Percentiles rank a stretch among this genome's conserved stretches.
Conservation (phyloP, 1,284 basidiomycete genomes). For the Cryptococcus sp. region DNA sequence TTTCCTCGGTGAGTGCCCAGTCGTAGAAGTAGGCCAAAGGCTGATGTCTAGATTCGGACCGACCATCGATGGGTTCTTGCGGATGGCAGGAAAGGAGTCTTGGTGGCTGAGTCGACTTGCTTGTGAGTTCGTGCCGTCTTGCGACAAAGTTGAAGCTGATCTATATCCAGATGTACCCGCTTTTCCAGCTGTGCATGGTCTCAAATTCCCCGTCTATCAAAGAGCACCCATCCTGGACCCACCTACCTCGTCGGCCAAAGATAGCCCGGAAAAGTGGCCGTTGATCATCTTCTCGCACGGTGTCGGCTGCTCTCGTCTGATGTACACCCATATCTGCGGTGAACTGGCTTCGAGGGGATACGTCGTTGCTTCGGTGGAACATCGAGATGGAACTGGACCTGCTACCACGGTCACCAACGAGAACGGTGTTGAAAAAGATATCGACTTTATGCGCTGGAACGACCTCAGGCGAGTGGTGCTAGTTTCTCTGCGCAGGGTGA, state of each 20-base stretch:
- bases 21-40: neutral
- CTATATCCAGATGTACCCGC: slow-evolving; percentile 26
- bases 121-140: neutral
- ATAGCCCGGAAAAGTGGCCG: slow-evolving; percentile 29
- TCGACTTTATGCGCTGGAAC: slow-evolving; percentile 45
- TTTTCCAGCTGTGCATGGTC: slow-evolving; percentile 44
- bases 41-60: slow-evolving; percentile 29
- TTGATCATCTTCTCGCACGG: slow-evolving; percentile 49
- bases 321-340: slow-evolving; percentile 49
- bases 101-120: slow-evolving; percentile 23
- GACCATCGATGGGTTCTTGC: slow-evolving; percentile 46
- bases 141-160: neutral
- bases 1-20: slow-evolving; percentile 16
- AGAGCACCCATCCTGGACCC: slow-evolving; percentile 34
- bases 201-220: slow-evolving; percentile 45
- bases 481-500: too few species aligned
- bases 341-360: slow-evolving; percentile 49
- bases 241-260: slow-evolving; percentile 9
- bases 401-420: slow-evolving; percentile 42
- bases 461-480: slow-evolving; percentile 41
- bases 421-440: slow-evolving; percentile 33
- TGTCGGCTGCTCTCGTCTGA: slow-evolving; percentile 45
- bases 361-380: slow-evolving; percentile 51
- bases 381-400: slow-evolving; percentile 51
- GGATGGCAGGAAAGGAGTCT: slow-evolving; percentile 44